Evolutionary conservation across 2,329 filamentous ascomycete genomes (phyloP).

Genomic region (Cylindrodendrum hubeiense): DNA sequence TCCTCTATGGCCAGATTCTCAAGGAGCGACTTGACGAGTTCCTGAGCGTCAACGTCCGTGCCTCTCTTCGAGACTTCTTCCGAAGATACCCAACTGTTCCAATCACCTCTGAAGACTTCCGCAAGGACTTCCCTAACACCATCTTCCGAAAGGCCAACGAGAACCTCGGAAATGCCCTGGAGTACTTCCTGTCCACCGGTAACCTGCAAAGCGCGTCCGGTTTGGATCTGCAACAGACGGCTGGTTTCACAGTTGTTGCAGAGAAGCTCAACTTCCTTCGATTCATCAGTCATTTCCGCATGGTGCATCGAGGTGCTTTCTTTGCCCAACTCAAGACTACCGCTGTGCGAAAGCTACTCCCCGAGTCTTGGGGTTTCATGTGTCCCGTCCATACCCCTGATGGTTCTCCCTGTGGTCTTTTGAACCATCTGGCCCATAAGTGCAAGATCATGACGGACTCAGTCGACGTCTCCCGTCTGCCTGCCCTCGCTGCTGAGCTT

Average conservation of each 20-base stretch:
- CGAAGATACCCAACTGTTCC: slow-evolving; percentile 71
- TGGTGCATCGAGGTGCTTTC: slow-evolving; percentile 99
- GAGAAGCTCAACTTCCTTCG: slow-evolving; percentile 99
- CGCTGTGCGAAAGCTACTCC: slow-evolving; percentile 92
- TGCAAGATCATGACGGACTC: slow-evolving; percentile 86
- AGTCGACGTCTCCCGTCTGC: slow-evolving; percentile 80
- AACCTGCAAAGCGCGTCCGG: slow-evolving; percentile 93
- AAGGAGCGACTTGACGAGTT: slow-evolving; percentile 96
- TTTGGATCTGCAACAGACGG: slow-evolving; percentile 92
- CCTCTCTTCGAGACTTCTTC: slow-evolving; percentile 68
- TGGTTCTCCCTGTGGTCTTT: slow-evolving; percentile 91
- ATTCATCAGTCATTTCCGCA: slow-evolving; percentile 98
- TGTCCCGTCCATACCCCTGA: slow-evolving; percentile 98
- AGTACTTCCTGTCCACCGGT: slow-evolving; percentile 97
- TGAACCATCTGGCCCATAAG: slow-evolving; percentile 96
- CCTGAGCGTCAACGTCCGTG: slow-evolving; percentile 68
- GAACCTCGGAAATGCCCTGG: slow-evolving; percentile 86
- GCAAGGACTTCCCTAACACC: slow-evolving; percentile 81
- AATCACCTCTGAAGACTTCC: slow-evolving; percentile 83
- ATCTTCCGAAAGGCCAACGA: slow-evolving; percentile 88
- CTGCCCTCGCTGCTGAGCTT: slow-evolving; percentile 80
- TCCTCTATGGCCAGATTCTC: slow-evolving; percentile 93
- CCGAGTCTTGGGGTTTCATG: slow-evolving; percentile 97
- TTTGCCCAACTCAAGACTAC: slow-evolving; percentile 98
- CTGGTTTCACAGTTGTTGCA: slow-evolving; percentile 95